Evolutionary conservation across 2,329 filamentous ascomycete genomes (phyloP), one percentile per base, ranked within the genome.

Genomic region (Drechslerella stenobrocha): DNA sequence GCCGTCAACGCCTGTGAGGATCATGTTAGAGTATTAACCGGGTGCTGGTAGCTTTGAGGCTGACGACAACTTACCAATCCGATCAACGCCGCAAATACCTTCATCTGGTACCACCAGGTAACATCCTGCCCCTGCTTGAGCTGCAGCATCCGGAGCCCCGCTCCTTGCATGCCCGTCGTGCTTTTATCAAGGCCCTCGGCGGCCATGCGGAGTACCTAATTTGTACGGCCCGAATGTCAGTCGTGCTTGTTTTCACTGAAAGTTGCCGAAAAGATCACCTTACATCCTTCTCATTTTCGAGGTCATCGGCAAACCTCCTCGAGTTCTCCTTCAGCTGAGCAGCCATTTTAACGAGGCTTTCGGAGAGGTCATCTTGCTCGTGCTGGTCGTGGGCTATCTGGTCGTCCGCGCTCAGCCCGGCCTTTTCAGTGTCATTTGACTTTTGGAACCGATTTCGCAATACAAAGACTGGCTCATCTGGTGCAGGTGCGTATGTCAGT

Each of bases 291-390:
- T 88, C 84, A 61, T 80, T 78, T 69, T 90, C 88, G 11, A 96
- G 80, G 0, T 86, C 84, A 3, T 81, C 78, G 20, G 86, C 82
- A 77, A 96, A 93, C 2, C 83, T 81, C 55, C 87, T 78, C 2
- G 89, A 88, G 34, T 86, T 88, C 47, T 83, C 78, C 75, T 95
- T 95, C 35, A 96, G 82, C 48, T 87, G 83, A 20, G 82, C 79
- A 0, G 92, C 91, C 78, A 96, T 88, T 44, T 82, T 79, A 20
- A 96, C 80, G n/a, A 97, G 85, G 5, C 88, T 91, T 34, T 83
- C 81, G 0, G 91, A 92, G 2, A 97, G 81, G 30, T 82, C 80
- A 76, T 96, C 90, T 76, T 96, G 91, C 77, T 96, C 90, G 55
- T 80, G 80, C 53, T 89, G 87, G 74, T 95, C 84, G 73, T 87